phyloP scores from a whole-genome alignment of 495 filamentous ascomycete genomes.

The Aspergillus sparsus region DNA sequence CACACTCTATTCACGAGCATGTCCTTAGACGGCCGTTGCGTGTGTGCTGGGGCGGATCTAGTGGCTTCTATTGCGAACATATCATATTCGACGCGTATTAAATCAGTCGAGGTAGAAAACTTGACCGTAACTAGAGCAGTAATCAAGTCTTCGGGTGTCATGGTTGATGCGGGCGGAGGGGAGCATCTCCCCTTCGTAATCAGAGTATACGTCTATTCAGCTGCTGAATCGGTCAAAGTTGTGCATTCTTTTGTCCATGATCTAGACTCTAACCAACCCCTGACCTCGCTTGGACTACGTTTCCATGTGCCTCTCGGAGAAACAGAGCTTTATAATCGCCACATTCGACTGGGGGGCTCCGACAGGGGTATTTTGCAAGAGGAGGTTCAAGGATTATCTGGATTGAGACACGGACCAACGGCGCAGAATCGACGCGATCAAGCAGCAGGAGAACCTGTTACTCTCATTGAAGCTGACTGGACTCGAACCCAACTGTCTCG shows the following conservation, averaged over 20 bases:
- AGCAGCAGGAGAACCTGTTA: slow-evolving; percentile 33
- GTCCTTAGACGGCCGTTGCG: not conserved
- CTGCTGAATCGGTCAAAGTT: slow-evolving; percentile 39
- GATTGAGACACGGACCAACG: slow-evolving; percentile 41
- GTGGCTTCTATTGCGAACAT: not conserved
- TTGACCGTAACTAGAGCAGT: not conserved
- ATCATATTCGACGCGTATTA: not conserved
- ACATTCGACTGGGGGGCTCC: slow-evolving; percentile 40
- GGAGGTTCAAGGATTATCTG: slow-evolving; percentile 45
- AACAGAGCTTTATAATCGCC: slow-evolving; percentile 41
- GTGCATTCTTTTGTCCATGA: slow-evolving; percentile 45
- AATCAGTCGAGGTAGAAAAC: not conserved
- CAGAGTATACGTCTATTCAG: slow-evolving; percentile 46
- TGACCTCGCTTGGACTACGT: slow-evolving; percentile 41
- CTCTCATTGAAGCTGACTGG: slow-evolving; percentile 36
- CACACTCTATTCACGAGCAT: not conserved
- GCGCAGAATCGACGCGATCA: slow-evolving; percentile 36
- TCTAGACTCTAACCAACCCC: slow-evolving; percentile 35
- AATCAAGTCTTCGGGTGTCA: too few relatives aligned
- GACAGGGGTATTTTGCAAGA: slow-evolving; percentile 41
- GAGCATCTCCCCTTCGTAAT: slow-evolving; percentile 37
- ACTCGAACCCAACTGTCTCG: slow-evolving; percentile 30
- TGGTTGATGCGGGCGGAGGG: too few relatives aligned
- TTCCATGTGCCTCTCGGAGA: slow-evolving; percentile 41
- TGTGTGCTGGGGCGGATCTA: not conserved